Percentiles rank a stretch among this genome's conserved stretches.
Conservation (phyloP, 1,284 basidiomycete genomes). For the Phellinidium pouzarii region DNA sequence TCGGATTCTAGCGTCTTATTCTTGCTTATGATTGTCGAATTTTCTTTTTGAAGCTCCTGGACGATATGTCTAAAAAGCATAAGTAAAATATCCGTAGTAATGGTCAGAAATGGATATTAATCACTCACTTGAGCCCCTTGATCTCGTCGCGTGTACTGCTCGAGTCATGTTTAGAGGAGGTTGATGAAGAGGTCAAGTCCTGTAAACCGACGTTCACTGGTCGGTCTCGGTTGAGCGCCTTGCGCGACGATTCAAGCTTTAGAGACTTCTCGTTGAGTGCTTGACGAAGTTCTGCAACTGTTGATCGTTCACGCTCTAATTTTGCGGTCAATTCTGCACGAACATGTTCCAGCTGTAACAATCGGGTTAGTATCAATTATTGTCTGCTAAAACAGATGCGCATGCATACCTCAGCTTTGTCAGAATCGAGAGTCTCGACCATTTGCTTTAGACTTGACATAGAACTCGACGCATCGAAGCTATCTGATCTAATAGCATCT, state of each 20-base stretch:
- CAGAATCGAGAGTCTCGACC: slow-evolving; percentile 26
- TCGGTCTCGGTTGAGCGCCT: slow-evolving; percentile 51
- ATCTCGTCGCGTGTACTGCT: slow-evolving; percentile 54
- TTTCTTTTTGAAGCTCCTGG: slow-evolving; percentile 82
- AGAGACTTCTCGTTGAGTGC: slow-evolving; percentile 39
- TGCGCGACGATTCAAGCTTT: slow-evolving; percentile 52
- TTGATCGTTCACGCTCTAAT: slow-evolving; percentile 31
- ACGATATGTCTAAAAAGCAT: slow-evolving; percentile 64
- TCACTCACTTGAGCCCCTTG: slow-evolving; percentile 64
- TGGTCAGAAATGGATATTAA: slow-evolving; percentile 5
- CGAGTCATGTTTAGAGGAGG: slow-evolving; percentile 47
- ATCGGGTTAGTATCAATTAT: neutral
- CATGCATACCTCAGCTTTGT: slow-evolving; percentile 34
- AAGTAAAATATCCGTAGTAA: neutral
- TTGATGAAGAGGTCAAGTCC: slow-evolving; percentile 29
- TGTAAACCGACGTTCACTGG: slow-evolving; percentile 36
- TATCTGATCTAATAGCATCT: slow-evolving; percentile 20
- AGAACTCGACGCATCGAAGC: slow-evolving; percentile 21
- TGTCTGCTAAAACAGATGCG: neutral
- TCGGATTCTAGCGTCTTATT: slow-evolving; percentile 72
- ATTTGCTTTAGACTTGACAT: slow-evolving; percentile 22
- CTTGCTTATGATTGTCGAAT: slow-evolving; percentile 51
- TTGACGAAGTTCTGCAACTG: slow-evolving; percentile 33
- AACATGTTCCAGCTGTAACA: slow-evolving; percentile 27
- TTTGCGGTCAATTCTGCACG: slow-evolving; percentile 28